Evolutionary conservation across 345 rosid genomes (phyloP), one percentile per base, ranked within the genome.

Genomic region (Erucastrum elatum): DNA sequence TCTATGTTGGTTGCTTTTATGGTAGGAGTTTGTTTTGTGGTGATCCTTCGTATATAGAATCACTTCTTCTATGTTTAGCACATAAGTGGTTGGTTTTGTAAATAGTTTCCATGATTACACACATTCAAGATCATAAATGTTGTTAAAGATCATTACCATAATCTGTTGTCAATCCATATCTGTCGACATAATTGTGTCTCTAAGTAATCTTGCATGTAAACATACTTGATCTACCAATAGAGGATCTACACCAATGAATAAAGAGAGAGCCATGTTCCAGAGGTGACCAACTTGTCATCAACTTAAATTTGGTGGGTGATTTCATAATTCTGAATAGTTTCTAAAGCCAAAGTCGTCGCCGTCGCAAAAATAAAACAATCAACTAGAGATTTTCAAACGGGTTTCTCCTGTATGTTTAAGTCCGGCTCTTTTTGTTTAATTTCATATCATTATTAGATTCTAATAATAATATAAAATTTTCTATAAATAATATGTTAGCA

Each of bases 1-100:
- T 73, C 62, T 11, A 73, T 63, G 62, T 30, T 63, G 44, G 77
- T 30, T 63, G 49, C 77, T 10, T 73, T 61, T 6, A 17, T 46
- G 33, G 8, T 73, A 10, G 61, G 76, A 30, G 61, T 30, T 73
- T 46, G 4, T 29, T 69, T 63, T 46, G 33, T 63, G 9, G 1
- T 73, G 33, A 3, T 73, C 5, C 67, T 59, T 59, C 55, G 5
- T 16, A 17, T 37, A 25, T 71, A 55, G 25, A 53, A 70, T 33
- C 3, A 25, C 26, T 3, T 70, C 46, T 56, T 21, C 21, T 2
- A 34, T 70, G 62, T 16, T 25, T 37, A 8, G 29, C 25, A 25
- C 44, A 56, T 25, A 8, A 56, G 2, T 56, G 46, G 10, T 49
- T 49, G 62, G 11, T 8, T 21, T 56, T 55, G 33, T 70, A 35